Base-by-base conservation (phyloP, 805 yeast genomes). In the Wickerhamomyces queroliae region DNA sequence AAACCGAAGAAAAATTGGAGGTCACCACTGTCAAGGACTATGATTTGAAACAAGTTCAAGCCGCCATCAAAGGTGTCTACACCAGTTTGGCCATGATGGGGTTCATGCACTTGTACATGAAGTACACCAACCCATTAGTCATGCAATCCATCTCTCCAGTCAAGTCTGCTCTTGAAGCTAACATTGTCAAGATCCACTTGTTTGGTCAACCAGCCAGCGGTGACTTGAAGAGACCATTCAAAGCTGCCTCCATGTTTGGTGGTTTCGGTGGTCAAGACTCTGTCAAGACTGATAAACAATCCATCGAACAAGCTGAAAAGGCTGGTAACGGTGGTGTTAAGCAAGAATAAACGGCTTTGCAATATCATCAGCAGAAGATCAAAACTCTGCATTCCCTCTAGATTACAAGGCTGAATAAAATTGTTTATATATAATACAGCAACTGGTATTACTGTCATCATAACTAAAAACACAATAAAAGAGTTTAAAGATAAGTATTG, bases 21-120 rank as follows among this genome's bases (percentile, higher is more conserved):
- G 86, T 91, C 49, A 88, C 96, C 50, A 91, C 98, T 38, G 88
- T 89, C 49, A 87, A 80, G 72, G 96, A 93, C 54, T 93, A 93
- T 72, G 99, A 93, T 66, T 76, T 90, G 62, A 74, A 80, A 59
- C 96, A 91, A 70, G 75, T 91, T 46, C 80, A 85, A 63, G 45
- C 77, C 38, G 80, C 88, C 44, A 74, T 90, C 64, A 88, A 85
- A 67, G 78, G 95, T 48, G 76, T 88, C 50, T 80, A 83, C 73
- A 85, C 95, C 47, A 84, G 95, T 48, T 61, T 90, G 52, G 96
- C 95, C 55, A 88, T 93, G 95, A 90, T 93, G 90, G 95, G 83
- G 20, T 85, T 91, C 80, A 90, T 91, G 98, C 99, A 93, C 67
- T 59, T 93, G 46, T 91, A 91, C 79, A 79, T 93, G 95, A 84